A percentile compares a stretch with the other conserved stretches of the same genome.
Evolutionary conservation across 805 yeast genomes (phyloP).

Genomic region (Teunomyces pallodes): DNA sequence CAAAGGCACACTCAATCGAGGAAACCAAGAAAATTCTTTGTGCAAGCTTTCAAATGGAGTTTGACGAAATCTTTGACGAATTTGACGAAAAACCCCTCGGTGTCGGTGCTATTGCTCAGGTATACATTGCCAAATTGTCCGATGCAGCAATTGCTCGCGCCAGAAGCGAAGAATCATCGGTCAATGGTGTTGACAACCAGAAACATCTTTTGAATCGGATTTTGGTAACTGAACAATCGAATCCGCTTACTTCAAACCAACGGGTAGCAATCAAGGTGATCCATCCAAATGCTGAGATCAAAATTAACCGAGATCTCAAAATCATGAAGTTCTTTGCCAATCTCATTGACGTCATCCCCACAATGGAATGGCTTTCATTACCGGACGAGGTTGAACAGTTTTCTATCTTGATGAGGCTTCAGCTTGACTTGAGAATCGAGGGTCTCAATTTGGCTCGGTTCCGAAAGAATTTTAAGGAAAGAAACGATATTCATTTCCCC

Average conservation of each 20-base stretch:
- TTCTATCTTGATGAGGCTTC: constrained; percentile 79
- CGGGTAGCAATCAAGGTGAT: constrained; percentile 88
- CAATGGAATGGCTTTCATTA: constrained; percentile 95
- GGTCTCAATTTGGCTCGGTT: constrained; percentile 76
- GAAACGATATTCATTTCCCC: constrained; percentile 73
- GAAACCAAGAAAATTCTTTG: constrained; percentile 59
- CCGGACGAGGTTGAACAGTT: constrained; percentile 95
- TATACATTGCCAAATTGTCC: constrained; percentile 70
- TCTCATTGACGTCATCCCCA: constrained; percentile 70
- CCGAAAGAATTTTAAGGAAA: constrained; percentile 59
- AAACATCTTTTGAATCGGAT: constrained; percentile 29
- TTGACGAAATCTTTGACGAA: constrained; percentile 79
- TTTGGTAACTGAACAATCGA: constrained; percentile 32
- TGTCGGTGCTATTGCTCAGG: constrained; percentile 99
- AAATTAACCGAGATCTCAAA: constrained; percentile 73
- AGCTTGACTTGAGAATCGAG: constrained; percentile 86
- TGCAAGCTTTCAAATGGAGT: constrained; percentile 51
- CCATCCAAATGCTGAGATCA: constrained; percentile 79
- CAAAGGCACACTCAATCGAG: constrained; percentile 64
- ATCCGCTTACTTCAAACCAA: constrained; percentile 39
- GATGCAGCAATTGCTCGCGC: constrained; percentile 39
- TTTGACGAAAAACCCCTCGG: constrained; percentile 79
- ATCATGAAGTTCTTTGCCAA: constrained; percentile 83
- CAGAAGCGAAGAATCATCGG: constrained; percentile 24
- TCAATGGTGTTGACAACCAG: constrained; percentile 11